Base-by-base conservation (phyloP, 495 filamentous ascomycete species). In the Podospora bellae-mahoneyi region DNA sequence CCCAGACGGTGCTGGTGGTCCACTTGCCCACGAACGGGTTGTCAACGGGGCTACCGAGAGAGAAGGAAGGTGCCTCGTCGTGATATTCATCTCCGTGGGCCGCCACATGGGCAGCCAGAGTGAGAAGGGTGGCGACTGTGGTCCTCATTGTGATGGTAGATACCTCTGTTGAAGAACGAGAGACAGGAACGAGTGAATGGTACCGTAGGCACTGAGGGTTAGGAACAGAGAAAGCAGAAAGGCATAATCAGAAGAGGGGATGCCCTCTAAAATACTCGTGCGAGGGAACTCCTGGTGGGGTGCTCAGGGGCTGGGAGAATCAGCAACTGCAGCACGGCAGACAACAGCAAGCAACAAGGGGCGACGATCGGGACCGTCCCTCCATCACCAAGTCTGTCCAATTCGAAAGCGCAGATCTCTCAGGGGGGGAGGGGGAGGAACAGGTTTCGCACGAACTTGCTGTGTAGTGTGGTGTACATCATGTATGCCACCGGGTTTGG, bases 1-100 rank as follows among this genome's bases (percentile, higher is more conserved):
- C 71, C 55, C 72, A 77, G 71, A 77, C 66, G 60, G 79, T 79
- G 66, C 64, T 78, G 44, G 76, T 74, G 2, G 78, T 78, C 75
- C 73, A 74, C 62, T 73, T 66, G 23, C 16, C 39, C 7, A 32
- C 30, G 23, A 55, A 48, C 2, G 54, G 27, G 27, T 4, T 20
- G 54, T 34, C 16, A 44, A 61, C 61, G 62, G 69, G 66, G 16
- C 28, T 19, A 1, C 27, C 64, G 54, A 68, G 60, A 2, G 62
- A 26, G 48, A 68, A 56, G 16, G 74, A 72, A 23, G 39, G 48
- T 5, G 60, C 10, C 67, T 68, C 39, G 20, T 18, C 19, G 44
- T 58, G 48, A 53, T 64, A 30, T 26, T 72, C 56, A 34, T 53
- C 67, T 5, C 60, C 60, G 39, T 66, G 39, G 26, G 74, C 76